Conservation (phyloP, 2,329 filamentous ascomycete species). For the Talaromyces pinophilus region DNA sequence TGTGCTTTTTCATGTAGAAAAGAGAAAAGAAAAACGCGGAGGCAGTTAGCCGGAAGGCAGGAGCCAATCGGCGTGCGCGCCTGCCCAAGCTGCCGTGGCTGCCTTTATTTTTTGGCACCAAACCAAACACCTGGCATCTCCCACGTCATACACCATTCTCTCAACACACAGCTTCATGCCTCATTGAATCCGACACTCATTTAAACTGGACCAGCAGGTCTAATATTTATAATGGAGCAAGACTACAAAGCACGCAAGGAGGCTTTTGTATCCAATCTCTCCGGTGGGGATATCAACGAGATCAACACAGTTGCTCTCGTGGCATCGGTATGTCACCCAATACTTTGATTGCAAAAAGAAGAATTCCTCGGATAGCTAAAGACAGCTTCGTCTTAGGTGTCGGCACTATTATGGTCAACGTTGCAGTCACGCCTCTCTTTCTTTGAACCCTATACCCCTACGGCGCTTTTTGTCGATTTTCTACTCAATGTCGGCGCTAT, state of each 20-base stretch:
- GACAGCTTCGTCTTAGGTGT: conserved; percentile 57
- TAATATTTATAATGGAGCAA: conserved; percentile 35
- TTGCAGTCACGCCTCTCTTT: conserved; percentile 81
- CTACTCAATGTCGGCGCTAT: conserved; percentile 81
- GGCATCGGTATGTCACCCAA: conserved; percentile 63
- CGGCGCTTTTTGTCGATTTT: conserved; percentile 76
- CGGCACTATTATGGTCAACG: conserved; percentile 82
- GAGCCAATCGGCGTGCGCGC: conserved; percentile 12
- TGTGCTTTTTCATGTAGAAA: not conserved
- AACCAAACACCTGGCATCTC: conserved; percentile 11
- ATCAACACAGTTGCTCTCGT: conserved; percentile 85
- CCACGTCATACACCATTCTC: not conserved
- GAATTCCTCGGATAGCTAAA: not conserved
- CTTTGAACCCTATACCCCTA: conserved; percentile 71
- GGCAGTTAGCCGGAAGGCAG: not conserved
- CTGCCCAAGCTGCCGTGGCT: not conserved
- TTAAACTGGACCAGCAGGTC: not conserved
- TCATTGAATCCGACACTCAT: not conserved
- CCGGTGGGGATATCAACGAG: conserved; percentile 78
- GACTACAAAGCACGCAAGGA: conserved; percentile 92
- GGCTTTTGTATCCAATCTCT: conserved; percentile 89
- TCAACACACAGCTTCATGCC: conserved; percentile 5
- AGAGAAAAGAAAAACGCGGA: not conserved
- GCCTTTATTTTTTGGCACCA: not conserved
- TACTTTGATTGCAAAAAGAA: not conserved